Evolutionary conservation across 768 basidiomycete genomes (phyloP), one percentile per base, ranked within the genome.

Genomic region (Dentipellis sp.): DNA sequence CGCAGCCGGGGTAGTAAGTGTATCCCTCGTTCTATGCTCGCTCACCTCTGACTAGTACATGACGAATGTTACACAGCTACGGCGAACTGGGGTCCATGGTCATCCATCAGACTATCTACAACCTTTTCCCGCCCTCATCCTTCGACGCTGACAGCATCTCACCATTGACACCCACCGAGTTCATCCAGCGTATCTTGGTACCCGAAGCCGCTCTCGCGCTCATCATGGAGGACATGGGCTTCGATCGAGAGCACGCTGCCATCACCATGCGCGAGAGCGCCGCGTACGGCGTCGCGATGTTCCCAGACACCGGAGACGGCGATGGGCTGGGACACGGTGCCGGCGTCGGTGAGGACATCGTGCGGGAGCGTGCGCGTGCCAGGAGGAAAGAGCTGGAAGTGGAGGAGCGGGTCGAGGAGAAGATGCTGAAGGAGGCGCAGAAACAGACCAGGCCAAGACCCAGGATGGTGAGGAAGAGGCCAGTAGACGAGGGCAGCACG

Each of bases 1-100:
- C 82, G 4, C 88, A 91, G 63, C 91, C 92, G 23, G 92, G 93
- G 71, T 95, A 94, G 92, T 95, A 65, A 72, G 91, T 79, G 9
- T 22, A 40, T 37, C 16, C 51, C 22, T 45, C 34, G 10, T 50
- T 35, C 17, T 46, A 17, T 14, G 7, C 48, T 11, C 16, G 29
- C 19, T 2, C 37, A n/a, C 10, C 9, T 16, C 19, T 51, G 10
- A 53, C 4, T 17, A 7, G 49, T 48, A n/a, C n/a, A n/a, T n/a
- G n/a, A n/a, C 8, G 16, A 6, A 50, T 50, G 34, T 16, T 17
- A 38, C 5, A 6, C 56, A 95, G 92, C 68, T 95, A 94, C 61
- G 92, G 92, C 42, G 90, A 91, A 66, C 77, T 83, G 38, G 92
- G 92, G 10, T 88, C 85, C 5, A 76, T 89, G 19, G 84, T 91